These are phyloP conservation scores for Calonectria hongkongensis DNA, from an alignment of 2,329 filamentous ascomycete species.

Conservation along the genomic window DNA sequence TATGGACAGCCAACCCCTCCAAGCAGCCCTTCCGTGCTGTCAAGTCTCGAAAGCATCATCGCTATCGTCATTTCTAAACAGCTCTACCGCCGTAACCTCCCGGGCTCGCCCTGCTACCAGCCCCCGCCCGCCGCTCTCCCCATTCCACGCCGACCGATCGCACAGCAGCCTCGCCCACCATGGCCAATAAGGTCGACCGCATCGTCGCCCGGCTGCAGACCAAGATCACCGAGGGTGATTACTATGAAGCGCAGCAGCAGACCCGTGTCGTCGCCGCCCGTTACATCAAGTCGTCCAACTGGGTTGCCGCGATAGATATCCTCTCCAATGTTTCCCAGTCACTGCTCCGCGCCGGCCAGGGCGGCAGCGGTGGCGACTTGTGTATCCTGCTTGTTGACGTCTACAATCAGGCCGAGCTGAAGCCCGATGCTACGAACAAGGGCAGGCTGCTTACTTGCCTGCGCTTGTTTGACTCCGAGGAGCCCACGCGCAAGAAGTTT, in stretches of 20 bases:
- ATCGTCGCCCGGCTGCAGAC: slow-evolving; percentile 83
- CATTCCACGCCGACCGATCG: background rate
- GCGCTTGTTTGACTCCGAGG: slow-evolving; percentile 85
- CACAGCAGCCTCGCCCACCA: slow-evolving; percentile 44
- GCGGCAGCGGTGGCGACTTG: slow-evolving; percentile 93
- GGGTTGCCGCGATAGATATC: slow-evolving; percentile 89
- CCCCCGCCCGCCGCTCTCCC: background rate
- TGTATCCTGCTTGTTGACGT: slow-evolving; percentile 92
- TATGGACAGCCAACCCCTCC: slow-evolving; percentile 32
- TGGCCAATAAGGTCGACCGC: slow-evolving; percentile 65
- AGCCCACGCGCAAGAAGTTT: slow-evolving; percentile 95
- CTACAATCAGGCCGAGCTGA: slow-evolving; percentile 89
- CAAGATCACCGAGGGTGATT: slow-evolving; percentile 93
- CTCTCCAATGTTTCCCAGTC: slow-evolving; percentile 89
- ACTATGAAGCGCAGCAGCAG: slow-evolving; percentile 99
- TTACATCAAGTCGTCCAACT: slow-evolving; percentile 92
- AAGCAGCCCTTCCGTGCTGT: slow-evolving; percentile 22
- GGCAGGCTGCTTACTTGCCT: slow-evolving; percentile 86
- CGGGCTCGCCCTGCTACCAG: background rate
- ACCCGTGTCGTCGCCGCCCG: slow-evolving; percentile 95
- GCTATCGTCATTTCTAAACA: background rate
- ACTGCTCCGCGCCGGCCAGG: slow-evolving; percentile 93
- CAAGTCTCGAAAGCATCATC: slow-evolving; percentile 28
- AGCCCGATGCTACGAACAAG: slow-evolving; percentile 83
- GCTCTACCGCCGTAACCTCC: background rate